Percentiles rank a stretch among this genome's conserved stretches.
phyloP scores from a whole-genome alignment of 2,329 filamentous ascomycete genomes.

The Stagonosporopsis rhizophila region DNA sequence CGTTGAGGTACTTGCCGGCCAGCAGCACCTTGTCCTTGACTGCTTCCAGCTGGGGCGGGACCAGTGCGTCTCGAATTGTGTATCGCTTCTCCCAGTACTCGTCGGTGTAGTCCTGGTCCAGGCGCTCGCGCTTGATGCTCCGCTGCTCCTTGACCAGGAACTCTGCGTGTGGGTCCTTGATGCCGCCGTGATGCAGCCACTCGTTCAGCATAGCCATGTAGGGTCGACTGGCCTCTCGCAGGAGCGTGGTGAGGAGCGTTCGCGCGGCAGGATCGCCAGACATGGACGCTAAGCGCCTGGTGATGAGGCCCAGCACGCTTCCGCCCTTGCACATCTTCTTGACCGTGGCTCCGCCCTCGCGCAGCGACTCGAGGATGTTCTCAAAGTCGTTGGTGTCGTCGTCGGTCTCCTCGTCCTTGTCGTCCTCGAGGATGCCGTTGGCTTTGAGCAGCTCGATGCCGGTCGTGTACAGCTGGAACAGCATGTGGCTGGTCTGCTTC shows the following conservation, averaged over 20 bases:
- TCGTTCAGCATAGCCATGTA: constrained; percentile 99
- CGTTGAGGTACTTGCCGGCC: constrained; percentile 96
- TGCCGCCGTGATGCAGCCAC: constrained; percentile 95
- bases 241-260: constrained; percentile 77
- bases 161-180: constrained; percentile 91
- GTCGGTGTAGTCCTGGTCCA: constrained; percentile 97
- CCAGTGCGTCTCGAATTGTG: constrained; percentile 87
- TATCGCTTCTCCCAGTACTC: constrained; percentile 99
- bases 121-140: constrained; percentile 86
- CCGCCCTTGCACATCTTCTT: constrained; percentile 98
- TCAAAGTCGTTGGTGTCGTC: constrained; percentile 86
- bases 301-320: constrained; percentile 87
- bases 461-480: constrained; percentile 86
- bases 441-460: constrained; percentile 79
- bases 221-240: constrained; percentile 87
- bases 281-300: constrained; percentile 83
- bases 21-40: constrained; percentile 94
- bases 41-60: constrained; percentile 88
- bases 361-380: constrained; percentile 87
- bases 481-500: constrained; percentile 87
- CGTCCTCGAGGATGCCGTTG: constrained; percentile 85
- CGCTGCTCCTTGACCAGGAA: constrained; percentile 96
- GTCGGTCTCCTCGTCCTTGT: constrained; percentile 67
- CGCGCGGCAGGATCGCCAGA: constrained; percentile 91
- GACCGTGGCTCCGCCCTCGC: constrained; percentile 83